Conservation (phyloP, 2,329 filamentous ascomycete species). For the Fonsecaea monophora region DNA sequence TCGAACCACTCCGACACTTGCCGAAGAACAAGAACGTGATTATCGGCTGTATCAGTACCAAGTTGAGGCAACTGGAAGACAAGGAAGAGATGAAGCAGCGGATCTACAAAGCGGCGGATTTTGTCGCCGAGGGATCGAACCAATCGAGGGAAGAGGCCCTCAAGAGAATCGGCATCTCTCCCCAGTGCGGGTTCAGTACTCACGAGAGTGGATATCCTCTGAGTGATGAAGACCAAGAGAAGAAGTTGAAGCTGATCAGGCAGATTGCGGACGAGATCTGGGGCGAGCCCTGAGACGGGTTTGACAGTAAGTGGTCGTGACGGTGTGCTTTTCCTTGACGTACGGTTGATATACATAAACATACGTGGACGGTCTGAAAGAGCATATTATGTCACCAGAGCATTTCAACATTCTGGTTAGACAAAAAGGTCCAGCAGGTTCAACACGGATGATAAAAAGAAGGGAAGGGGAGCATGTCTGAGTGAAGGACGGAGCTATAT, state of each 20-base stretch:
- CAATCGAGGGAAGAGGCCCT: constrained; percentile 69
- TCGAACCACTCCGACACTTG: constrained; percentile 64
- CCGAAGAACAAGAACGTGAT: constrained; percentile 66
- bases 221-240: constrained; percentile 69
- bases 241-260: constrained; percentile 70
- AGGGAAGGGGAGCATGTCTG: background rate
- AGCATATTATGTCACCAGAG: constrained; percentile 25
- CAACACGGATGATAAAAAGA: constrained; percentile 15
- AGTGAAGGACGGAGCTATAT: background rate
- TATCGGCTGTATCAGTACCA: constrained; percentile 65
- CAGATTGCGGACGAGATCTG: constrained; percentile 72
- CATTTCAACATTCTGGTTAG: constrained; percentile 29
- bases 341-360: background rate
- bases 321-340: background rate
- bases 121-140: constrained; percentile 68
- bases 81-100: constrained; percentile 64
- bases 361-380: constrained; percentile 1
- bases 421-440: constrained; percentile 25
- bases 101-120: constrained; percentile 65
- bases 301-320: background rate
- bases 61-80: constrained; percentile 64
- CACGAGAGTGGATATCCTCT: constrained; percentile 73
- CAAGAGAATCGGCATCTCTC: constrained; percentile 67
- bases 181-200: constrained; percentile 72
- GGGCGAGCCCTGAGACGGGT: constrained; percentile 53